A percentile compares a stretch with the other conserved stretches of the same genome.
Evolutionary conservation across 139 green algal genomes (phyloP).

Genomic region (Picochlorum costavermella): DNA sequence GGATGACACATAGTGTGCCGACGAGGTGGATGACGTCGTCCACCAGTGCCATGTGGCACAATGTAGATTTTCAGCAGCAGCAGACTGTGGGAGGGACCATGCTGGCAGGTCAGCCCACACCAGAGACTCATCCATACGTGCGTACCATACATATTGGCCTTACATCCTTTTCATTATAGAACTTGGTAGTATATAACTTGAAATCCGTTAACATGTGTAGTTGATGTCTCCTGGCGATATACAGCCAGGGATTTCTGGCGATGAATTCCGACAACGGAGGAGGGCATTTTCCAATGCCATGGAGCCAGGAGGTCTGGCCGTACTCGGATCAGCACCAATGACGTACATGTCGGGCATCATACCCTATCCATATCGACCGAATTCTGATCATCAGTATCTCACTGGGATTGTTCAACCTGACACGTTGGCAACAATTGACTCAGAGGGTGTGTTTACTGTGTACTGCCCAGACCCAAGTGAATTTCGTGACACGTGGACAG

Average conservation of each 20-base stretch:
- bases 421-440: slow-evolving; percentile 32
- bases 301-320: slow-evolving; percentile 46
- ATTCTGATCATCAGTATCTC: slow-evolving; percentile 81
- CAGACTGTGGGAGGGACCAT: neutral
- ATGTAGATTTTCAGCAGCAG: neutral
- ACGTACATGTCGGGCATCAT: slow-evolving; percentile 70
- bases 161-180: too few species aligned
- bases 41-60: neutral
- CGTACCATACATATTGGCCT: neutral
- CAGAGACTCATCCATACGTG: slow-evolving; percentile 43
- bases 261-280: slow-evolving; percentile 48
- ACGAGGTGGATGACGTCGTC: neutral
- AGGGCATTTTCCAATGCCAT: slow-evolving; percentile 36
- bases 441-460: slow-evolving; percentile 22
- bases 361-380: slow-evolving; percentile 71
- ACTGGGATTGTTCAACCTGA: slow-evolving; percentile 72
- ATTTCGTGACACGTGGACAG: slow-evolving; percentile 42
- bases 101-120: slow-evolving; percentile 41
- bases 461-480: slow-evolving; percentile 35
- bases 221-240: slow-evolving; percentile 39
- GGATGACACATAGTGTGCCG: too few species aligned
- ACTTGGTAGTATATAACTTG: too few species aligned
- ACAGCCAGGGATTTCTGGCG: slow-evolving; percentile 39
- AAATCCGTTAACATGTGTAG: neutral
- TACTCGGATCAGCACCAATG: slow-evolving; percentile 51